phyloP scores from a whole-genome alignment of 768 basidiomycete genomes.

The Tephrocybe sp. region DNA sequence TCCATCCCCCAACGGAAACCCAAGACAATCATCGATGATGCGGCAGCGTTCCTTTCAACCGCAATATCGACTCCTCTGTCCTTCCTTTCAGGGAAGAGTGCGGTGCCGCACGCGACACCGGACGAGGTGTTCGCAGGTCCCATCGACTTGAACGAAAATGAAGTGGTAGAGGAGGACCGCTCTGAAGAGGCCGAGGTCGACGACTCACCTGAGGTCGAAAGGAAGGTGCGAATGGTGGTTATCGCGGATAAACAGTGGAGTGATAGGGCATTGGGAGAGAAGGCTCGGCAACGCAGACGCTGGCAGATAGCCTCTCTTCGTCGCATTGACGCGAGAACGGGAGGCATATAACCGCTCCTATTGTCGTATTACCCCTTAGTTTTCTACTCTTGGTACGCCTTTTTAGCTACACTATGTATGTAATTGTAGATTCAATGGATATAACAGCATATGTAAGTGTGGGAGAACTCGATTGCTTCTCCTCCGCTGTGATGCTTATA shows the following conservation, averaged over 20 bases:
- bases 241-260: constrained; percentile 39
- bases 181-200: constrained; percentile 80
- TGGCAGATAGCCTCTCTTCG: constrained; percentile 41
- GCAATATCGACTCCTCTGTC: constrained; percentile 62
- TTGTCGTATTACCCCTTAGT: neutral
- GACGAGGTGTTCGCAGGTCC: constrained; percentile 67
- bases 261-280: constrained; percentile 26
- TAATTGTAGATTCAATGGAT: too few relatives aligned
- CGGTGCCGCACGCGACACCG: constrained; percentile 47
- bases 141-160: constrained; percentile 76
- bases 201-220: constrained; percentile 57
- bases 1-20: constrained; percentile 70
- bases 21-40: constrained; percentile 68
- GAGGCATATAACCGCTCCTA: constrained; percentile 10
- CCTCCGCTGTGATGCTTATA: too few relatives aligned
- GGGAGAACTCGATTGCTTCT: too few relatives aligned
- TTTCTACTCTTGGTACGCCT: too few relatives aligned
- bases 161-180: constrained; percentile 76
- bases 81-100: constrained; percentile 41
- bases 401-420: too few relatives aligned
- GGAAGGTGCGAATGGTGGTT: constrained; percentile 56
- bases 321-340: constrained; percentile 35
- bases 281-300: constrained; percentile 34
- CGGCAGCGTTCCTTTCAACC: constrained; percentile 62
- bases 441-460: too few relatives aligned